Evolutionary conservation across 2,329 filamentous ascomycete species (phyloP), one percentile per base, ranked within the genome.

Genomic region (Colletotrichum camelliae): DNA sequence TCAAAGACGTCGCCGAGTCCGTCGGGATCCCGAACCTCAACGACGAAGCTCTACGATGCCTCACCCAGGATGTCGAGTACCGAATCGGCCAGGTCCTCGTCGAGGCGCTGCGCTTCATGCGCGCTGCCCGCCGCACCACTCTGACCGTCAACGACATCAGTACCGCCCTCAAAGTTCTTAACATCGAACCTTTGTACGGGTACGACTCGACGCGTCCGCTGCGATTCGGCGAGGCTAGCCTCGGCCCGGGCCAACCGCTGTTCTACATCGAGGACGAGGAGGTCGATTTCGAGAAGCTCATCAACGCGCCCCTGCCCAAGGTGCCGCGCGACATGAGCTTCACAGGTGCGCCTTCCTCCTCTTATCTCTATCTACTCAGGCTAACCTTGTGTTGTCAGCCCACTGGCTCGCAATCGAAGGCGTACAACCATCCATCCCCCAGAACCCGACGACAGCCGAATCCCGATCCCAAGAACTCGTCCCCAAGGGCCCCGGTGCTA

Each of bases 221-320:
- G 80, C 92, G 94, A 70, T 99, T 97, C 82, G 97, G 97, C 67
- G 97, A 99, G 85, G 97, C 97, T 4, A 97, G 95, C 74, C 88
- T 99, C 76, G 97, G 97, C 0, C 96, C 96, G 16, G 96, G 96
- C 12, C 97, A 99, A 85, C 96, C 96, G 69, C 88, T 99, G 27
- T 99, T 96, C 85, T 99, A 99, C 83, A 94, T 99, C 48, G 97
- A 99, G 82, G 97, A 99, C 83, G 97, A 99, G 82, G 97, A 99
- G 87, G 94, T 98, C 70, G 97, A 99, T 85, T 98, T 99, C 82
- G 97, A 99, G 87, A 98, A 98, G 88, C 88, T 99, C 79, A 98
- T 99, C 83, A 99, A 99, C 86, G 96, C 96, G 78, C 95, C 97
- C 6, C 86, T 99, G 79, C 97, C 97, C 31, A 98, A 97, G 85